Evolutionary conservation across 2,329 filamentous ascomycete species (phyloP).

Genomic region (Cordyceps javanica): DNA sequence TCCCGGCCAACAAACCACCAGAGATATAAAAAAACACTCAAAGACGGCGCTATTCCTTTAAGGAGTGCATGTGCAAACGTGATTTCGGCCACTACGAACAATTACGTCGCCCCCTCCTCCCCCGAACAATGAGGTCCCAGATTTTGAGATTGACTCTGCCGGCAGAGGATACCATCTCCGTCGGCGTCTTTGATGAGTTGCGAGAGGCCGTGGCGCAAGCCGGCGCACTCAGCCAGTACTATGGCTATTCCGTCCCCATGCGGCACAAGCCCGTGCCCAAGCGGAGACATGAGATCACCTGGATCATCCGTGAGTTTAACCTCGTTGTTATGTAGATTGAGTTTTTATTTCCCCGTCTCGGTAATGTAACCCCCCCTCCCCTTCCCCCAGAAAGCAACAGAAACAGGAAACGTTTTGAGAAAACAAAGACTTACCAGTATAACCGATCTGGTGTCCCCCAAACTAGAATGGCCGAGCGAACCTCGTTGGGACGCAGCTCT

Average conservation of each 20-base stretch:
- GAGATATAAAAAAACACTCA: neutral
- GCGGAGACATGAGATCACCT: constrained; percentile 8
- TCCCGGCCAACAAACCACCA: neutral
- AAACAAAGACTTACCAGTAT: too few relatives aligned
- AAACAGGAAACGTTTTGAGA: too few relatives aligned
- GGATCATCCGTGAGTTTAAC: constrained; percentile 1
- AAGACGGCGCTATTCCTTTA: neutral
- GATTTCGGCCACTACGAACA: neutral
- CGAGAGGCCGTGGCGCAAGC: neutral
- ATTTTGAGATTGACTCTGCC: neutral
- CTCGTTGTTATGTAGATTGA: too few relatives aligned
- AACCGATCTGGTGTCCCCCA: too few relatives aligned
- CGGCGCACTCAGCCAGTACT: constrained; percentile 7
- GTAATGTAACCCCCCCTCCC: too few relatives aligned
- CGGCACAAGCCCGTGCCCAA: neutral
- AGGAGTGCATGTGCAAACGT: neutral
- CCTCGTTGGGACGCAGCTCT: neutral
- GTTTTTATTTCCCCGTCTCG: too few relatives aligned
- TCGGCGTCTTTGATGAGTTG: neutral
- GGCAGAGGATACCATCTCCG: neutral
- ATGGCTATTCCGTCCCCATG: constrained; percentile 7
- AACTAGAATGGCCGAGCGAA: neutral
- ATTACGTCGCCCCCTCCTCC: neutral
- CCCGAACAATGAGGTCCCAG: neutral
- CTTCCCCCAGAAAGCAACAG: neutral